These are phyloP conservation scores for Alternaria viburni DNA, from an alignment of 2,329 filamentous ascomycete genomes.

Conservation along the genomic window DNA sequence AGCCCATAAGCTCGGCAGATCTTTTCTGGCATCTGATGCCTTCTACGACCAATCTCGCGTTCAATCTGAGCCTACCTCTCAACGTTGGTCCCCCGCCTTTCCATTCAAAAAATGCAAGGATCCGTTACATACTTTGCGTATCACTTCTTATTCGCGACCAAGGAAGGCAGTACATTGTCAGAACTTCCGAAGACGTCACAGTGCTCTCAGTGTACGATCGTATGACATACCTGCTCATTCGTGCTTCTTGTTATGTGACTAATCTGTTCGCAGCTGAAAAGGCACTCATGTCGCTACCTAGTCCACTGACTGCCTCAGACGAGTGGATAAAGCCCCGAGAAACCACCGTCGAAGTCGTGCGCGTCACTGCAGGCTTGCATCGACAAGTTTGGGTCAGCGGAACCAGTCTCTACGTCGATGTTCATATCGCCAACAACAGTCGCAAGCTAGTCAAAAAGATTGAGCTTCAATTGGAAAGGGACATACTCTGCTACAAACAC, in stretches of 20 bases:
- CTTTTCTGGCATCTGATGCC: slow-evolving; percentile 59
- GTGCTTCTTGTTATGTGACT: no score
- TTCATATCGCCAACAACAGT: slow-evolving; percentile 59
- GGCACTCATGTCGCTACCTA: slow-evolving; percentile 60
- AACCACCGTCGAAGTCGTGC: slow-evolving; percentile 52
- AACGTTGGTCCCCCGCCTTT: slow-evolving; percentile 63
- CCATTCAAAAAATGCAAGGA: slow-evolving; percentile 58
- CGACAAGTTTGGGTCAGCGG: slow-evolving; percentile 66
- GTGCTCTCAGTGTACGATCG: slow-evolving; percentile 63
- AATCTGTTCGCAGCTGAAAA: slow-evolving; percentile 59
- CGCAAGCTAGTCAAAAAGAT: slow-evolving; percentile 58
- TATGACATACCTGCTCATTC: no score
- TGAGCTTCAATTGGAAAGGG: slow-evolving; percentile 59
- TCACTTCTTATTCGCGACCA: slow-evolving; percentile 57
- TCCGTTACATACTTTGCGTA: slow-evolving; percentile 58
- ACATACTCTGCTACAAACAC: slow-evolving; percentile 60
- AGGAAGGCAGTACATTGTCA: slow-evolving; percentile 57
- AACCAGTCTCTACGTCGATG: slow-evolving; percentile 61
- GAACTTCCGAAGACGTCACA: slow-evolving; percentile 57
- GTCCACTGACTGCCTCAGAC: slow-evolving; percentile 58
- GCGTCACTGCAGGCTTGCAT: slow-evolving; percentile 60
- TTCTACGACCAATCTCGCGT: slow-evolving; percentile 56
- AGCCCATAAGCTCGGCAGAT: slow-evolving; percentile 46
- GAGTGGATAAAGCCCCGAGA: slow-evolving; percentile 53
- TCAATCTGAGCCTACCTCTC: slow-evolving; percentile 60